Conservation (phyloP, 1,284 basidiomycete genomes). For the Moesziomyces aphidis region DNA sequence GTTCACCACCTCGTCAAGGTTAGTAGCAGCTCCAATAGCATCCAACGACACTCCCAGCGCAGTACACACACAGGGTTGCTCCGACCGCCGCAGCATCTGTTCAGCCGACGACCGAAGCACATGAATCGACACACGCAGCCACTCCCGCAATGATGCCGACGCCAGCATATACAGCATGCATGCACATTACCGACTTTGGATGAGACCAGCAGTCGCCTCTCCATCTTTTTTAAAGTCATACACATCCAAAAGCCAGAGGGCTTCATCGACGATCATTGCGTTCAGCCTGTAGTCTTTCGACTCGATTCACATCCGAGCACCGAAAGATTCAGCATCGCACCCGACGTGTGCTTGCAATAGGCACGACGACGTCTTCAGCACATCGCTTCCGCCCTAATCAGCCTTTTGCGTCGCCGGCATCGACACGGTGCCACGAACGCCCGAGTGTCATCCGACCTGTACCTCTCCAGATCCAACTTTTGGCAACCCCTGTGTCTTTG, state of each 20-base stretch:
- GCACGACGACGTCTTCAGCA: no score
- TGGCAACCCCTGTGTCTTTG: constrained; percentile 41
- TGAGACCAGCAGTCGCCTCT: not conserved
- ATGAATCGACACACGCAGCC: not conserved
- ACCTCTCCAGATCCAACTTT: constrained; percentile 51
- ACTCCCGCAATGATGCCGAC: not conserved
- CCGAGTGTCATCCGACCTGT: constrained; percentile 26
- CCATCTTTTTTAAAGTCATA: no score
- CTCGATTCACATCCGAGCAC: not conserved
- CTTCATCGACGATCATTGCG: no score
- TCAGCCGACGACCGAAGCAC: not conserved
- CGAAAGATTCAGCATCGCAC: not conserved
- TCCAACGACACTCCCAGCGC: constrained; percentile 9
- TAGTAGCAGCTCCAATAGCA: constrained; percentile 28
- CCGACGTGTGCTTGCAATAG: not conserved
- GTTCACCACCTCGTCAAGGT: constrained; percentile 47
- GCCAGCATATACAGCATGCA: not conserved
- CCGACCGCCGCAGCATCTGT: not conserved
- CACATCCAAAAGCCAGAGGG: no score
- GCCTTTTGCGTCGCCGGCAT: no score
- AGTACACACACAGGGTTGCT: constrained; percentile 1
- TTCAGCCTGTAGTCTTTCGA: no score
- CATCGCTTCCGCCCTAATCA: no score
- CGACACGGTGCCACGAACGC: constrained; percentile 2
- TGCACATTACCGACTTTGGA: not conserved